A percentile compares a stretch with the other conserved stretches of the same genome.
Evolutionary conservation across 2,329 filamentous ascomycete genomes (phyloP).

Genomic region (Coniochaeta sp.): DNA sequence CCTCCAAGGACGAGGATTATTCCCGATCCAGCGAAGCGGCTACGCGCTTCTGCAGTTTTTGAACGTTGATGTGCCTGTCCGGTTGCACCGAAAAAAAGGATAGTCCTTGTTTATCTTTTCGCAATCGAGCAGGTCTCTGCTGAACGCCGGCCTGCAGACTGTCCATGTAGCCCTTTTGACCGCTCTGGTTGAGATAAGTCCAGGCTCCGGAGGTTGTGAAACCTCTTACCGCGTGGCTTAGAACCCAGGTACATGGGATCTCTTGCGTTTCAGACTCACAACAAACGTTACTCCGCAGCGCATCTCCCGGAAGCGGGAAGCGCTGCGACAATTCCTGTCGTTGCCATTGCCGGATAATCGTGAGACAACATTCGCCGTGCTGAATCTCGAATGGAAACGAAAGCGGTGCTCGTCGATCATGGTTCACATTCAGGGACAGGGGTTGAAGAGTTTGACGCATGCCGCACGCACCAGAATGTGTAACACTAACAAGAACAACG

Average conservation of each 20-base stretch:
- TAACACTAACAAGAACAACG: constrained; percentile 8
- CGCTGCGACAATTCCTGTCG: not conserved
- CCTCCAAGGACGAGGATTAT: not conserved
- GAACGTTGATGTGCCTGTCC: not conserved
- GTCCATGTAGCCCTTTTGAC: not conserved
- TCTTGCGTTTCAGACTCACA: not conserved
- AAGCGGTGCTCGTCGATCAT: constrained; percentile 22
- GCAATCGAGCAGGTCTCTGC: not conserved
- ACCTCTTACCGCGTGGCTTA: not conserved
- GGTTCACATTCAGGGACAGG: constrained; percentile 24
- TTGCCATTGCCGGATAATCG: not conserved
- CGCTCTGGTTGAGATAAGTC: not conserved
- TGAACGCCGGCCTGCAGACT: not conserved
- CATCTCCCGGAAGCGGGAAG: not conserved
- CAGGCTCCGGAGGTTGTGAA: not conserved
- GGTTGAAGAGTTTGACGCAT: constrained; percentile 14
- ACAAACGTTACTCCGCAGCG: not conserved
- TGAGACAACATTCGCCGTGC: not conserved
- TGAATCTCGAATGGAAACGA: not conserved
- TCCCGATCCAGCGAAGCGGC: not conserved
- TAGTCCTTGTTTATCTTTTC: not conserved
- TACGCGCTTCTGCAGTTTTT: not conserved
- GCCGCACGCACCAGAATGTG: constrained; percentile 11
- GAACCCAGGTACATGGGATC: not conserved
- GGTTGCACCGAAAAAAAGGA: not conserved